Base-by-base conservation (phyloP, 306 rosid species). In the Ormosia semicastrata region DNA sequence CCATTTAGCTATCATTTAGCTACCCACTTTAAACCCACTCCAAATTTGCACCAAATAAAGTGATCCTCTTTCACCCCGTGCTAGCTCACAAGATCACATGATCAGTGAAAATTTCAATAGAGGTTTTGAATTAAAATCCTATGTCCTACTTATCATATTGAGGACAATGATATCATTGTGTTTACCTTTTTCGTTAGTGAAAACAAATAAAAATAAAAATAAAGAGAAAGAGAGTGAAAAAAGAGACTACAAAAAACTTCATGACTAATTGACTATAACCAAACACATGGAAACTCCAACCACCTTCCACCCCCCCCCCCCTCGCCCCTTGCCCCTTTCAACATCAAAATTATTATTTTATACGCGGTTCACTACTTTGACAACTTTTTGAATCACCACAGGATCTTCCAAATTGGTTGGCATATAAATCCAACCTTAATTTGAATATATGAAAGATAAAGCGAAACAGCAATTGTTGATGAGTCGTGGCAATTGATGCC, bases 391-490 rank as follows among this genome's bases (percentile, higher is more conserved):
- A 79, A 86, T 85, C 87, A 56, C 60, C 83, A 68, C 54, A 85
- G 47, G 86, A 85, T 87, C 87, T 87, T 71, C 86, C 78, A 84
- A 79, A 77, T 29, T 83, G 90, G 81, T 44, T 59, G 72, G 54
- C 78, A 34, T 59, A 47, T 41, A 71, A 59, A 60, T 36, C 36
- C 40, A 41, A 67, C 6, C 64, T 44, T 68, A 80, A 63, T 73
- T 65, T 75, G 14, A 80, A 71, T 70, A 80, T 86, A 77, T 49
- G 50, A 68, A 75, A 71, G 65, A 62, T 18, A 47, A 80, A 75
- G 40, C 52, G 18, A 85, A 56, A 66, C 50, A 60, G n/a, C 29
- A 64, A 32, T 82, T 71, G 74, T 32, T 40, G 49, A 74, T 71
- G 71, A 74, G 91, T 24, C 24, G 24, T 81, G 84, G 69, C 79